Evolutionary conservation across 495 filamentous ascomycete genomes (phyloP).

Genomic region (Penicillium atrosanguineum): DNA sequence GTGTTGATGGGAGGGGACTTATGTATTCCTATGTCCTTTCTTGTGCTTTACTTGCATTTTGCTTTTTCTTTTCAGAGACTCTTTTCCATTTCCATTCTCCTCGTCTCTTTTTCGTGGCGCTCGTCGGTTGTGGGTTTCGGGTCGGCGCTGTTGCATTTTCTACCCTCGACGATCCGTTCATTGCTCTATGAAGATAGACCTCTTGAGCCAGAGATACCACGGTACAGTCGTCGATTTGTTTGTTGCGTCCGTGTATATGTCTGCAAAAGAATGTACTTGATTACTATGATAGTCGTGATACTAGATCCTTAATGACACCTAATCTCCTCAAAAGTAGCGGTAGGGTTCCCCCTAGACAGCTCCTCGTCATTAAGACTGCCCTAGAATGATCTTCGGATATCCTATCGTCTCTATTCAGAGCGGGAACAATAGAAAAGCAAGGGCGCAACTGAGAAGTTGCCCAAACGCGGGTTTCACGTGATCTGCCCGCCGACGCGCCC

Average conservation of each 20-base stretch:
- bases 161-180: slow-evolving; percentile 28
- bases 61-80: slow-evolving; percentile 16
- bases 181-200: slow-evolving; percentile 45
- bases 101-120: slow-evolving; percentile 18
- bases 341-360: too few relatives aligned
- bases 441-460: not conserved
- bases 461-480: slow-evolving; percentile 34
- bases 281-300: not conserved
- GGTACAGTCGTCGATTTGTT: slow-evolving; percentile 32
- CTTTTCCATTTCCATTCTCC: slow-evolving; percentile 9
- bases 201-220: slow-evolving; percentile 49
- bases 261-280: slow-evolving; percentile 16
- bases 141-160: slow-evolving; percentile 43
- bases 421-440: not conserved
- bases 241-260: slow-evolving; percentile 18
- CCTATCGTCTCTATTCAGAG: not conserved
- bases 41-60: slow-evolving; percentile 28
- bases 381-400: not conserved
- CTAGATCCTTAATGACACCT: not conserved
- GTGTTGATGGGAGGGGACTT: slow-evolving; percentile 26
- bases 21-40: slow-evolving; percentile 35
- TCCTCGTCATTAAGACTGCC: not conserved
- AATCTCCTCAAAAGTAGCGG: not conserved
- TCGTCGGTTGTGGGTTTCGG: slow-evolving; percentile 39
- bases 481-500: slow-evolving; percentile 36